Percentiles rank a stretch among this genome's conserved stretches.
phyloP scores from a whole-genome alignment of 306 rosid genomes.

The Sicyos edulis region DNA sequence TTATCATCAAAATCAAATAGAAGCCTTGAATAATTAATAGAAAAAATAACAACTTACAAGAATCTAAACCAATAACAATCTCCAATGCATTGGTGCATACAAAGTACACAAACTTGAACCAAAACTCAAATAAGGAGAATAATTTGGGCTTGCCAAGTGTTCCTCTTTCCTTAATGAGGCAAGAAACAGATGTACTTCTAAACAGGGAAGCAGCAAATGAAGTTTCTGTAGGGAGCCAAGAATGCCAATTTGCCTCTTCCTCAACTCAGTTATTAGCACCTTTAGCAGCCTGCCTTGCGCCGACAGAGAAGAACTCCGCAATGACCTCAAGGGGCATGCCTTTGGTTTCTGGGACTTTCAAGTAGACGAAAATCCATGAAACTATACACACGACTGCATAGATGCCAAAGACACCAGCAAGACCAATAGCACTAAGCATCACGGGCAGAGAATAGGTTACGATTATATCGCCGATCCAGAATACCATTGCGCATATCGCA shows the following conservation, averaged over 20 bases:
- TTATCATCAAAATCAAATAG: background rate
- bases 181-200: background rate
- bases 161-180: background rate
- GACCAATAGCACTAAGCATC: slow-evolving; percentile 53
- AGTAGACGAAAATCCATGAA: slow-evolving; percentile 59
- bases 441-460: slow-evolving; percentile 60
- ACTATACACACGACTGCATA: slow-evolving; percentile 53
- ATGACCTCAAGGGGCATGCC: slow-evolving; percentile 92
- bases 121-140: background rate
- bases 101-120: slow-evolving; percentile 1
- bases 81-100: background rate
- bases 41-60: background rate
- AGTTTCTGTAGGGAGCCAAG: slow-evolving; percentile 6
- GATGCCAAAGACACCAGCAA: slow-evolving; percentile 51
- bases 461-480: slow-evolving; percentile 65
- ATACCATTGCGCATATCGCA: slow-evolving; percentile 63
- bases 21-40: background rate
- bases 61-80: slow-evolving; percentile 9
- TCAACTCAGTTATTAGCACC: slow-evolving; percentile 35
- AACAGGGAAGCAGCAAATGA: slow-evolving; percentile 12
- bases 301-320: slow-evolving; percentile 65
- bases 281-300: slow-evolving; percentile 45
- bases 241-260: slow-evolving; percentile 1
- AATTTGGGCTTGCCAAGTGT: background rate
- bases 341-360: slow-evolving; percentile 83